A percentile compares a stretch with the other conserved stretches of the same genome.
These are phyloP conservation scores for Neonectria faginata DNA, from an alignment of 2,329 filamentous ascomycete species.

Conservation along the genomic window DNA sequence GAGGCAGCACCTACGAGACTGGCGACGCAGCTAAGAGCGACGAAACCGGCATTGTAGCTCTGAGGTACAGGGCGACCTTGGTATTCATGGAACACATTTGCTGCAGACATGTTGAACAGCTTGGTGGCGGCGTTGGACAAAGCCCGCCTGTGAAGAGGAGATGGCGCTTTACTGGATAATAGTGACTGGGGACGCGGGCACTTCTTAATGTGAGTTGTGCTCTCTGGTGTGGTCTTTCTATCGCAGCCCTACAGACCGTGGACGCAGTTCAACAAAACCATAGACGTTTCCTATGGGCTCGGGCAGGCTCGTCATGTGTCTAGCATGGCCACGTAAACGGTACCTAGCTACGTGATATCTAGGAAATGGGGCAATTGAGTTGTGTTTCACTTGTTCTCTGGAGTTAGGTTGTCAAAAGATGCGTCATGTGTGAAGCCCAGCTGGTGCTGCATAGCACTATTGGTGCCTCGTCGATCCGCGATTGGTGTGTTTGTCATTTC, in stretches of 20 bases:
- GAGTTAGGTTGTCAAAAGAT: neutral
- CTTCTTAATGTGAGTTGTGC: neutral
- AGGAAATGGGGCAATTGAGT: neutral
- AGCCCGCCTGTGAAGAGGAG: neutral
- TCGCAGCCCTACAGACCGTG: neutral
- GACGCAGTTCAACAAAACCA: neutral
- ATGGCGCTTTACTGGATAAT: neutral
- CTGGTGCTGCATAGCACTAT: neutral
- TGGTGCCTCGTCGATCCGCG: neutral
- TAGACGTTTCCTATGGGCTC: neutral
- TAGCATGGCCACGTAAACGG: neutral
- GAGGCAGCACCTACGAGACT: slow-evolving; percentile 82
- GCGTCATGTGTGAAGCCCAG: neutral
- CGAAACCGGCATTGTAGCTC: slow-evolving; percentile 26
- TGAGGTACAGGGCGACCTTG: neutral
- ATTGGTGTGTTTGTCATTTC: slow-evolving; percentile 1
- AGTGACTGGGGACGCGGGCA: neutral
- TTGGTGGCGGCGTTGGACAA: neutral
- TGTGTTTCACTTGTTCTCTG: neutral
- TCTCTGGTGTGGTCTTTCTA: neutral
- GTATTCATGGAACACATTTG: slow-evolving; percentile 29
- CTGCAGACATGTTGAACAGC: slow-evolving; percentile 36
- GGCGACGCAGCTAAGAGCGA: slow-evolving; percentile 78
- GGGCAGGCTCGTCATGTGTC: neutral
- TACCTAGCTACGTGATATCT: neutral